Percentiles rank a stretch among this genome's conserved stretches.
phyloP scores from a whole-genome alignment of 2,329 filamentous ascomycete genomes.

The Neodidymelliopsis sp. region DNA sequence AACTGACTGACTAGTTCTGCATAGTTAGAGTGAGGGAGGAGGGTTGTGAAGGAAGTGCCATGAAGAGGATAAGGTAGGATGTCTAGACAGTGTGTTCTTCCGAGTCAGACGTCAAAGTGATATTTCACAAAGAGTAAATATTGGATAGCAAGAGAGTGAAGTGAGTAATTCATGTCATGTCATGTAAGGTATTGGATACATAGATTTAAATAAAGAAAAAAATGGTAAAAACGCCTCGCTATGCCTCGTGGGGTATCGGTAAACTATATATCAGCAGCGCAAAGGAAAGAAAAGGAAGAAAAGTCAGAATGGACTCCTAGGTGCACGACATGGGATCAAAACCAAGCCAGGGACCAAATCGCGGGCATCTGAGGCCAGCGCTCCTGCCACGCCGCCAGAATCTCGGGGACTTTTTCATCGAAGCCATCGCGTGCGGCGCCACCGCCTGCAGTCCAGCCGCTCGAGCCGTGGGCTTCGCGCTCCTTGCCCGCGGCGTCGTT shows the following conservation, averaged over 20 bases:
- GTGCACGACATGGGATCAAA: conserved; percentile 58
- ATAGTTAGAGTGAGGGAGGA: too few species aligned
- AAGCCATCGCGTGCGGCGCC: conserved; percentile 74
- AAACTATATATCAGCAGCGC: neutral
- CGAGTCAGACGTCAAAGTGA: too few species aligned
- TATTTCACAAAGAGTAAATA: too few species aligned
- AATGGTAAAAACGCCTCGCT: conserved; percentile 38
- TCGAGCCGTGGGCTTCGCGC: conserved; percentile 68
- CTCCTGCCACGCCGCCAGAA: conserved; percentile 93
- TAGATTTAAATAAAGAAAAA: too few species aligned
- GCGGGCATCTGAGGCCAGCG: conserved; percentile 90
- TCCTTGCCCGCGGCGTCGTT: conserved; percentile 84
- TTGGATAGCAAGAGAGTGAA: too few species aligned
- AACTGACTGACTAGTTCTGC: too few species aligned
- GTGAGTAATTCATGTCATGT: too few species aligned
- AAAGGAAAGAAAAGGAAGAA: conserved; percentile 9
- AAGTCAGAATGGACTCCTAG: conserved; percentile 10
- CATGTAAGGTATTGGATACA: too few species aligned
- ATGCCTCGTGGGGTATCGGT: conserved; percentile 35
- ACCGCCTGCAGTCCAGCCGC: conserved; percentile 70
- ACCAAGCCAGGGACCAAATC: conserved; percentile 95
- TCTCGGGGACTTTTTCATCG: conserved; percentile 91
- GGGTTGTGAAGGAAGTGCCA: too few species aligned
- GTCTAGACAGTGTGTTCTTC: too few species aligned
- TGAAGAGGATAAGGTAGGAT: too few species aligned